These are phyloP conservation scores for Adansonia madagascariensis DNA, from an alignment of 441 rosid species.

Conservation along the genomic window DNA sequence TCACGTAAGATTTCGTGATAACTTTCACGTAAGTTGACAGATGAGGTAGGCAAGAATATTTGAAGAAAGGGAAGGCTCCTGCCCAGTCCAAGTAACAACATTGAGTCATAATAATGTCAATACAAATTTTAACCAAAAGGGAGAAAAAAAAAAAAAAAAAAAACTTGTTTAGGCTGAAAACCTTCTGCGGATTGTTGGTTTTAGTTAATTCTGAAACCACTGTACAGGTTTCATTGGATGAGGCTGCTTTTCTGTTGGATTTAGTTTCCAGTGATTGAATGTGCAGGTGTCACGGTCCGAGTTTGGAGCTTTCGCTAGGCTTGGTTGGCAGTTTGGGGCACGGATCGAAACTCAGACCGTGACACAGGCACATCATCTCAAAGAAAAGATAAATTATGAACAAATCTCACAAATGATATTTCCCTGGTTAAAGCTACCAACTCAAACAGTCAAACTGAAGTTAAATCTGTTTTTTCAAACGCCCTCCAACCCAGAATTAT, in stretches of 20 bases:
- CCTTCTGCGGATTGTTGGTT: not conserved
- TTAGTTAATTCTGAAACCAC: not conserved
- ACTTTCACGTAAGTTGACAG: too few species aligned
- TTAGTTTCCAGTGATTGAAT: constrained; percentile 74
- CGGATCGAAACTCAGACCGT: too few species aligned
- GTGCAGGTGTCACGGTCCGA: too few species aligned
- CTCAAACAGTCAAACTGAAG: not conserved
- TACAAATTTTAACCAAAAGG: not conserved
- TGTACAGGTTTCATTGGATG: constrained; percentile 66
- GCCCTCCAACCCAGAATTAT: constrained; percentile 12
- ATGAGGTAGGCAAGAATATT: constrained; percentile 69
- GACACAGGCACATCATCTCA: not conserved
- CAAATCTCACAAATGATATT: constrained; percentile 10
- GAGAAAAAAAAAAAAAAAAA: too few species aligned
- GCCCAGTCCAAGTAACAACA: constrained; percentile 49
- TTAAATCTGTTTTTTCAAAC: constrained; percentile 11
- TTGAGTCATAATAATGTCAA: not conserved
- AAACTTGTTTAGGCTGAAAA: not conserved
- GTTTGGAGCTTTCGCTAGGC: not conserved
- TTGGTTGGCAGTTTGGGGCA: constrained; percentile 47
- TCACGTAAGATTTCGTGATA: too few species aligned
- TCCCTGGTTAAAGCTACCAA: not conserved
- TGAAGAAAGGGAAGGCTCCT: constrained; percentile 78
- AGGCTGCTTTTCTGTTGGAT: constrained; percentile 81
- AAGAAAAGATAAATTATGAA: not conserved